Percentiles rank a stretch among this genome's conserved stretches.
Evolutionary conservation across 2,329 filamentous ascomycete genomes (phyloP).

Genomic region (Alternaria rosae): DNA sequence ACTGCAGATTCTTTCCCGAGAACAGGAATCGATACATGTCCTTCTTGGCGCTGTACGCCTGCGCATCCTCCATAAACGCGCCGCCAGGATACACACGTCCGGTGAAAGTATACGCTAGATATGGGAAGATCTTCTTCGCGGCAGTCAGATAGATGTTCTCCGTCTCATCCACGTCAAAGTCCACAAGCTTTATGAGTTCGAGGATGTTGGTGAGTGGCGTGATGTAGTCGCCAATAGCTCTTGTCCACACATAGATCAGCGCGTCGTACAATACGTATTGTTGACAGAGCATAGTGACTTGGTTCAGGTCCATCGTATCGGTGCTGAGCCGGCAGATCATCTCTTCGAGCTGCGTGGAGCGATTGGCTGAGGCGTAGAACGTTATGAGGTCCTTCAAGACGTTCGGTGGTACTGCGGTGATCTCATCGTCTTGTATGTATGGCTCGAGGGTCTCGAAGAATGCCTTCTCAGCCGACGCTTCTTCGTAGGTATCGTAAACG

Average conservation of each 20-base stretch:
- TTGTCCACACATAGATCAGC: conserved; percentile 96
- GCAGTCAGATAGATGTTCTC: conserved; percentile 71
- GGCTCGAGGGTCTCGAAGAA: conserved; percentile 91
- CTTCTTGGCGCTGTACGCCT: conserved; percentile 79
- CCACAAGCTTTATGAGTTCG: conserved; percentile 65
- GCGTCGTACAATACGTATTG: conserved; percentile 93
- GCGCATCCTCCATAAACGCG: conserved; percentile 73
- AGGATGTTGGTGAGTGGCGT: conserved; percentile 88
- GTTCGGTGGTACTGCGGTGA: conserved; percentile 78
- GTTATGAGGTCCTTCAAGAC: conserved; percentile 86
- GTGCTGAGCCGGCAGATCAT: conserved; percentile 94
- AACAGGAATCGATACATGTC: conserved; percentile 95
- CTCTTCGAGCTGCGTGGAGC: conserved; percentile 83
- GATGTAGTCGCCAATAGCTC: conserved; percentile 85
- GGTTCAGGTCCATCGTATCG: conserved; percentile 88
- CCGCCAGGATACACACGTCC: conserved; percentile 92
- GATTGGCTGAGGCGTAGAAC: conserved; percentile 78
- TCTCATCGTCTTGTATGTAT: conserved; percentile 80
- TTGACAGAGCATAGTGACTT: conserved; percentile 89
- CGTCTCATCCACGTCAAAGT: conserved; percentile 64
- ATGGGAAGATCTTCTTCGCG: conserved; percentile 91
- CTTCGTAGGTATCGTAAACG: conserved; percentile 89
- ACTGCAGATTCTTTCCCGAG: conserved; percentile 77
- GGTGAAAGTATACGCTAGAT: conserved; percentile 89
- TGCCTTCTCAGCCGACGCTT: conserved; percentile 72